phyloP scores from a whole-genome alignment of 2,329 filamentous ascomycete species.

The Fusarium pilosicola region DNA sequence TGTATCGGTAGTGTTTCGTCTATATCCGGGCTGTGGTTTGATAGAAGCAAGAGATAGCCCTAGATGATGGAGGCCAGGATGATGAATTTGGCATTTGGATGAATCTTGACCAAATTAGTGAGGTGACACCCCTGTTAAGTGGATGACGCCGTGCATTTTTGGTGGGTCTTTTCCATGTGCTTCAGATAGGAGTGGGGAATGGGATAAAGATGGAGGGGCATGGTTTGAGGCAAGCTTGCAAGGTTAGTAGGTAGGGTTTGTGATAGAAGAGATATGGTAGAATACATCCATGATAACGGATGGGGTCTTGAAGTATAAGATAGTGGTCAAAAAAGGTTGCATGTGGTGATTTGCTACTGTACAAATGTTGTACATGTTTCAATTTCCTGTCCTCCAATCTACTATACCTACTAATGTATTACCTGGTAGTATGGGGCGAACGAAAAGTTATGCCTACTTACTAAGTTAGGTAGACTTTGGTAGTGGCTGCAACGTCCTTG shows the following conservation, averaged over 20 bases:
- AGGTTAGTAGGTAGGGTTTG: background rate
- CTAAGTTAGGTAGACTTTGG: background rate
- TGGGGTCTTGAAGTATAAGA: background rate
- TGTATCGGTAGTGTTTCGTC: slow-evolving; percentile 14
- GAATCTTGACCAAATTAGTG: slow-evolving; percentile 27
- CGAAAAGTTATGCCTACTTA: background rate
- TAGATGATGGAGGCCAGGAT: slow-evolving; percentile 11
- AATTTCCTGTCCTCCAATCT: background rate
- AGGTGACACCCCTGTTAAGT: slow-evolving; percentile 20
- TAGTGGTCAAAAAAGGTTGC: background rate
- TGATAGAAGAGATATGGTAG: background rate
- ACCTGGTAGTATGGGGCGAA: background rate
- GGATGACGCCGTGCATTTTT: slow-evolving; percentile 34
- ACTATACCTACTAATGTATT: too few species aligned
- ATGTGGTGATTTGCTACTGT: background rate
- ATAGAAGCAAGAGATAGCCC: background rate
- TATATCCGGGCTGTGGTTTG: slow-evolving; percentile 1
- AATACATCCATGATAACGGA: background rate
- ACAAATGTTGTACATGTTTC: too few species aligned
- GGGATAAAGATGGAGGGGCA: slow-evolving; percentile 19
- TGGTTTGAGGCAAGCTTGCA: background rate
- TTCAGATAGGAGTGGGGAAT: slow-evolving; percentile 19
- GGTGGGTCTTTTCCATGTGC: slow-evolving; percentile 17
- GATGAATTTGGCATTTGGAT: slow-evolving; percentile 36
- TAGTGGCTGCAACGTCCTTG: background rate